Evolutionary conservation across 495 filamentous ascomycete genomes (phyloP), one percentile per base, ranked within the genome.

Genomic region (Extremus antarcticus): DNA sequence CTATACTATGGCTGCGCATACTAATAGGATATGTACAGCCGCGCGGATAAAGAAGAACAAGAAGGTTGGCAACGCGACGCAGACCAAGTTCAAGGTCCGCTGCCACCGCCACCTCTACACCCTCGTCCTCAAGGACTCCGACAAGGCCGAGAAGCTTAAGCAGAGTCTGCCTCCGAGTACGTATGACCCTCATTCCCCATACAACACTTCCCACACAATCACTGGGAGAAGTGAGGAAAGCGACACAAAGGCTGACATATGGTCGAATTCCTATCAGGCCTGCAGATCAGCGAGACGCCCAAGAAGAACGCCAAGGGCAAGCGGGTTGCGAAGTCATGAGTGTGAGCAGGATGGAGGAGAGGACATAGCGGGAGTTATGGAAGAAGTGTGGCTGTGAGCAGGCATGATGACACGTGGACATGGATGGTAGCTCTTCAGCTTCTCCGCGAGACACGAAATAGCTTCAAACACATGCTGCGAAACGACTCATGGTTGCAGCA

Each of bases 21-120:
- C n/a, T n/a, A n/a, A n/a, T n/a, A n/a, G n/a, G 20, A 24, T 3
- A 24, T 23, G 46, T 41, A 63, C 68, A 96, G 94, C 89, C 73
- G 88, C 88, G 71, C 85, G 88, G 75, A 90, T 96, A 81, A 96
- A 97, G 87, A 88, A 91, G 81, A 91, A 85, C 80, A 81, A 83
- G 70, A 81, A 83, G 70, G 74, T 78, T 61, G 51, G 43, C 13
- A 32, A 22, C 10, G 39, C 43, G 3, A 78, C 84, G 72, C 84
- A 90, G 78, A 90, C 88, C 82, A 99, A 99, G 83, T 97, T 99
- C 87, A 99, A 99, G 86, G 94, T 99, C 81, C 88, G 92, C 71
- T 97, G 92, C 81, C 76, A 85, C 66, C 80, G 85, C 65, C 84
- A 88, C 78, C 77, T 97, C 64, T 99, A 99, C 85, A 94, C 94